A percentile compares a stretch with the other conserved stretches of the same genome.
phyloP scores from a whole-genome alignment of 495 filamentous ascomycete genomes.

The Penicillium turbatum region DNA sequence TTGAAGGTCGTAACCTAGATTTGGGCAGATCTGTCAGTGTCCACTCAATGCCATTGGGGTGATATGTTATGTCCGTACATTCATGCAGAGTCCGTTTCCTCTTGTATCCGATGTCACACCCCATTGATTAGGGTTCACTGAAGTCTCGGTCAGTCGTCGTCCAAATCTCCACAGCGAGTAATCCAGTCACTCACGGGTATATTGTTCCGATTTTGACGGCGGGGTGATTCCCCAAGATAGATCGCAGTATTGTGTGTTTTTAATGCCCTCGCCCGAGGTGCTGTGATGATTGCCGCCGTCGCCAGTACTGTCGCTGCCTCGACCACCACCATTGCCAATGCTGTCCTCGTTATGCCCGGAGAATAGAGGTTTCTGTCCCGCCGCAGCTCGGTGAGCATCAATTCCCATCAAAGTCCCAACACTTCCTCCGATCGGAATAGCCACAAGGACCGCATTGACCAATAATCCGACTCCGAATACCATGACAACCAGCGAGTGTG shows the following conservation, averaged over 20 bases:
- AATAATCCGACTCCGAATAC: conserved; percentile 23
- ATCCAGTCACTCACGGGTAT: conserved; percentile 19
- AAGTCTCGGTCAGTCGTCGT: conserved; percentile 1
- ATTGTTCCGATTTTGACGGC: conserved; percentile 20
- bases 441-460: conserved; percentile 35
- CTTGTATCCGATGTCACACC: conserved; percentile 14
- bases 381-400: conserved; percentile 32
- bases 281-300: conserved; percentile 2
- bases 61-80: conserved; percentile 18
- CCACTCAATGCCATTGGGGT: not conserved
- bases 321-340: not conserved
- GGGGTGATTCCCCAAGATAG: conserved; percentile 23
- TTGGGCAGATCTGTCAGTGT: not conserved
- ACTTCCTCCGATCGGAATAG: conserved; percentile 37
- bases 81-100: conserved; percentile 24
- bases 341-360: conserved; percentile 4
- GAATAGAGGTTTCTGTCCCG: conserved; percentile 27
- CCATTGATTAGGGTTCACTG: conserved; percentile 37
- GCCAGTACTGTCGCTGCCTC: conserved; percentile 2
- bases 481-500: not conserved
- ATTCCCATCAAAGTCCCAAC: conserved; percentile 38
- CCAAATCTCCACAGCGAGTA: not conserved
- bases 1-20: conserved; percentile 31
- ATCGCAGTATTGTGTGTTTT: conserved; percentile 20
- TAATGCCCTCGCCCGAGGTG: conserved; percentile 14